Evolutionary conservation across 768 basidiomycete species (phyloP).

Genomic region (Trichaptum fuscoviolaceum): DNA sequence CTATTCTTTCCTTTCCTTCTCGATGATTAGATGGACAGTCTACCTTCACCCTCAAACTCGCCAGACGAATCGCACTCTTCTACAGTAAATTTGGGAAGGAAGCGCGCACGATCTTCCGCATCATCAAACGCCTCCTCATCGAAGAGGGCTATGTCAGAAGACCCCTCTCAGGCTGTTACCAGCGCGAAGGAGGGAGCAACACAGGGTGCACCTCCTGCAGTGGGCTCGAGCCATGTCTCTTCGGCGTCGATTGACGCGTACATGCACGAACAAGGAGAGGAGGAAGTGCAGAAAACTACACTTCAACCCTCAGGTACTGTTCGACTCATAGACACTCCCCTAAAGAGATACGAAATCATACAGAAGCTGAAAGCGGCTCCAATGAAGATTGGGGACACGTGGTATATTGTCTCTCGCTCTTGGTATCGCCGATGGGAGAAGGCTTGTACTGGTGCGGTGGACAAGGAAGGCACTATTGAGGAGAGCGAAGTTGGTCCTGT

Average conservation of each 20-base stretch:
- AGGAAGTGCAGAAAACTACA: slow-evolving; percentile 15
- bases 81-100: neutral
- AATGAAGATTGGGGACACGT: slow-evolving; percentile 64
- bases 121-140: slow-evolving; percentile 2
- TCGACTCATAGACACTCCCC: slow-evolving; percentile 26
- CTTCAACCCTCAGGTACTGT: slow-evolving; percentile 17
- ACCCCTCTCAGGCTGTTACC: neutral
- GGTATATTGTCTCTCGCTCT: slow-evolving; percentile 65
- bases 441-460: slow-evolving; percentile 61
- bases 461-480: slow-evolving; percentile 60
- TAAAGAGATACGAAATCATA: slow-evolving; percentile 49
- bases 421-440: slow-evolving; percentile 79
- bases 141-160: slow-evolving; percentile 3
- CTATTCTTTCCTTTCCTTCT: neutral
- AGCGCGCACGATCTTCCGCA: slow-evolving; percentile 2
- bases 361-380: slow-evolving; percentile 37
- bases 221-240: neutral
- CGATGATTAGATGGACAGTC: slow-evolving; percentile 4
- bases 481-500: slow-evolving; percentile 69
- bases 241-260: slow-evolving; percentile 23
- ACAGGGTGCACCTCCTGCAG: neutral
- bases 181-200: neutral
- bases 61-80: neutral
- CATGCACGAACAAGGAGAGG: slow-evolving; percentile 56
- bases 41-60: slow-evolving; percentile 1